Percentiles rank a stretch among this genome's conserved stretches.
phyloP scores from a whole-genome alignment of 768 basidiomycete species.

The Kwoniella europaea region DNA sequence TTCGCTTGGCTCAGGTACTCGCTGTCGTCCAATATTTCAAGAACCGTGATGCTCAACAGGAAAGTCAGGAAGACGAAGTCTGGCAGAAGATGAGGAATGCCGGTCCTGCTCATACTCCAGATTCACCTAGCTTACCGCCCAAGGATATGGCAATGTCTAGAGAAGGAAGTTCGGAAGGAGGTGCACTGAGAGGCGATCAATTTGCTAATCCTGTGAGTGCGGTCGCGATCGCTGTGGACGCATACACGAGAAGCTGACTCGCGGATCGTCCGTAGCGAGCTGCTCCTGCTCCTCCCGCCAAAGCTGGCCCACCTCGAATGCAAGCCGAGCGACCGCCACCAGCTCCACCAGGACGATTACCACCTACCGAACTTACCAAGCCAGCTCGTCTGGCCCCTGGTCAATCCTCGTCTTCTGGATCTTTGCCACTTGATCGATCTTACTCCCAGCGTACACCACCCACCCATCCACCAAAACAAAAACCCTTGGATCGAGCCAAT shows the following conservation, averaged over 20 bases:
- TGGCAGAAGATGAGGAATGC: constrained; percentile 51
- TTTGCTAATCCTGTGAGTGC: constrained; percentile 56
- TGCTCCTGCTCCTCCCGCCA: constrained; percentile 52
- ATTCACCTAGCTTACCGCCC: constrained; percentile 25
- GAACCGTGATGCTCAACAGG: constrained; percentile 66
- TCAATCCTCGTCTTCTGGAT: constrained; percentile 49
- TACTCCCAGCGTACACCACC: constrained; percentile 78
- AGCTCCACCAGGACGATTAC: constrained; percentile 39
- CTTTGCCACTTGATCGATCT: constrained; percentile 60
- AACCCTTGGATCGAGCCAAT: constrained; percentile 81
- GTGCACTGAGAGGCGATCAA: constrained; percentile 29
- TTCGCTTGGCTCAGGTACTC: constrained; percentile 62
- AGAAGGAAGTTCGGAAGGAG: constrained; percentile 43
- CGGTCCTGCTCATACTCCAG: constrained; percentile 31
- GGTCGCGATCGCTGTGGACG: no score
- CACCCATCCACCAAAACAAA: constrained; percentile 68
- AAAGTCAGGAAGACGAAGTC: constrained; percentile 62
- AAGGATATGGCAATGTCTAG: constrained; percentile 49
- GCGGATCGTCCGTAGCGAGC: constrained; percentile 37
- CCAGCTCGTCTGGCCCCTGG: constrained; percentile 47
- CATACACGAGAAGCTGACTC: neutral
- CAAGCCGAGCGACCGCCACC: constrained; percentile 46
- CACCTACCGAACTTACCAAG: constrained; percentile 34
- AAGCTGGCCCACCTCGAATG: constrained; percentile 30
- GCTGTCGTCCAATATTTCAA: constrained; percentile 99